Percentiles rank a stretch among this genome's conserved stretches.
Conservation (phyloP, 75 land plant species). For the Cryptomeria japonica region DNA sequence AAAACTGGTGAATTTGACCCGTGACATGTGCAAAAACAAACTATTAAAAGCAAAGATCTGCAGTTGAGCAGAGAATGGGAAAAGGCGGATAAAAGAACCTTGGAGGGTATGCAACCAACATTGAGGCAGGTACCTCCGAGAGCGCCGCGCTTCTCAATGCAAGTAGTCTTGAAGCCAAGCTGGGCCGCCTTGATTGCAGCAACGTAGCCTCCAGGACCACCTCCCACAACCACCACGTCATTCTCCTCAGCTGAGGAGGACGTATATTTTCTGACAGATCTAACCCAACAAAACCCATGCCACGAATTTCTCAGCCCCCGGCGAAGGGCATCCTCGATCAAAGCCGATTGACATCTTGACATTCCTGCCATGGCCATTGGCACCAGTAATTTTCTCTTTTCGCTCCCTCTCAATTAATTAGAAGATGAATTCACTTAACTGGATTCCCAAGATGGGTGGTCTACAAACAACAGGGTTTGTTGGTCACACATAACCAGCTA, state of each 20-base stretch:
- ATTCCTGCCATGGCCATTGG: not conserved
- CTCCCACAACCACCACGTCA: conserved; percentile 54
- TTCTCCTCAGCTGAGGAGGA: conserved; percentile 30
- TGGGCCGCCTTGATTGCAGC: conserved; percentile 67
- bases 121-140: conserved; percentile 66
- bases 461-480: too few relatives aligned
- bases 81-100: conserved; percentile 16
- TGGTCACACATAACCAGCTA: too few relatives aligned
- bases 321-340: not conserved
- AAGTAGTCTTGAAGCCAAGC: conserved; percentile 56
- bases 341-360: not conserved
- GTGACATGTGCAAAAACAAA: too few relatives aligned
- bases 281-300: not conserved
- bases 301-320: not conserved
- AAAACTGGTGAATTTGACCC: too few relatives aligned
- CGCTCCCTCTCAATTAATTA: too few relatives aligned
- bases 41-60: too few relatives aligned
- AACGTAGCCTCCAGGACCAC: conserved; percentile 61
- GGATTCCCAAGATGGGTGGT: too few relatives aligned
- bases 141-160: conserved; percentile 50
- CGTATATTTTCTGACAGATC: conserved; percentile 12
- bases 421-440: too few relatives aligned
- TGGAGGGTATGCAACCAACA: conserved; percentile 94
- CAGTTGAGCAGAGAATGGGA: too few relatives aligned
- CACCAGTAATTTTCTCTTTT: not conserved